Evolutionary conservation across 1,139 yeast species (phyloP).

Genomic region (Taphrina confusa): DNA sequence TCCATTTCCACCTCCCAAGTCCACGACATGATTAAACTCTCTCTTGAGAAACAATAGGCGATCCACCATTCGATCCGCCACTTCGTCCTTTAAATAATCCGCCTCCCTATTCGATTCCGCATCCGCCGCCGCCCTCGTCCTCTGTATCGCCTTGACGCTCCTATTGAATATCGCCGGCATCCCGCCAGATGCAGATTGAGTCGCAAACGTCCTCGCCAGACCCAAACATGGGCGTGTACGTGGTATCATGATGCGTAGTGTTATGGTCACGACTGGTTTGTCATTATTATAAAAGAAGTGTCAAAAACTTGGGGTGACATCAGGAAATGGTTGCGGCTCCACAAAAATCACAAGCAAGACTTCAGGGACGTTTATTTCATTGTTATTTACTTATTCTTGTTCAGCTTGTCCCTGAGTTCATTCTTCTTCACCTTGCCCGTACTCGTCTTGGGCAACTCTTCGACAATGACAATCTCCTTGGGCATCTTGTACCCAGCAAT

Average conservation of each 20-base stretch:
- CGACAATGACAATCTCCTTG: constrained; percentile 38
- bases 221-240: neutral
- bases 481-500: constrained; percentile 41
- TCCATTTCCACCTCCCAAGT: constrained; percentile 75
- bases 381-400: too few species aligned
- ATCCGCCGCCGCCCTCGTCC: constrained; percentile 56
- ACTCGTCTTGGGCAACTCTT: constrained; percentile 43
- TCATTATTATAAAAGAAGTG: too few species aligned
- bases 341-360: neutral
- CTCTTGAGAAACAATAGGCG: constrained; percentile 67
- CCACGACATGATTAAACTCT: constrained; percentile 61
- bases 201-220: constrained; percentile 1
- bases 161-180: constrained; percentile 61
- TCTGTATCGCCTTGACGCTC: constrained; percentile 59
- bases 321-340: constrained; percentile 9
- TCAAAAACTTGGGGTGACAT: constrained; percentile 2
- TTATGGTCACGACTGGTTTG: too few species aligned
- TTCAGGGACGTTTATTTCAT: neutral
- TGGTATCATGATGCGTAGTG: too few species aligned
- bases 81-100: constrained; percentile 76
- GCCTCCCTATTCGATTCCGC: constrained; percentile 57
- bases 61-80: constrained; percentile 71
- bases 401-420: constrained; percentile 22
- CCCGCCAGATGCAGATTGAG: constrained; percentile 16
- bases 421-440: constrained; percentile 36